Conservation (phyloP, 1,284 basidiomycete genomes). For the Schizophyllum commune region DNA sequence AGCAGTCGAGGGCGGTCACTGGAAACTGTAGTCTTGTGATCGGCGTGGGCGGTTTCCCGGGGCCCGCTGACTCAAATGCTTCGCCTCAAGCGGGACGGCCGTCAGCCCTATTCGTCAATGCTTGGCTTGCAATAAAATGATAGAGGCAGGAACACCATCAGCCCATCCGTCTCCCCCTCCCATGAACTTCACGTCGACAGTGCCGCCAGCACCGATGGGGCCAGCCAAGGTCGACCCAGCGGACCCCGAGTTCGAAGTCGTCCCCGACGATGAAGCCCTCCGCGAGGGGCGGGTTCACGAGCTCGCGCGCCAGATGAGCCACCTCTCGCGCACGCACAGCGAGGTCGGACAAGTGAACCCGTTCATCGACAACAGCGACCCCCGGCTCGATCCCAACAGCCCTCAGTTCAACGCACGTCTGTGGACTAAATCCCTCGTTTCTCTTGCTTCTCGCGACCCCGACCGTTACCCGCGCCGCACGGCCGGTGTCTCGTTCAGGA, state of each 20-base stretch:
- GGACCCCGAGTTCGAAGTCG: background rate
- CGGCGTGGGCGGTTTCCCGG: too few relatives aligned
- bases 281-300: background rate
- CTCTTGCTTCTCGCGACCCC: slow-evolving; percentile 19
- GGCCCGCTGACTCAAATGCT: background rate
- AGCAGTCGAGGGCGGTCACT: too few relatives aligned
- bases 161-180: background rate
- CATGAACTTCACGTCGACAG: background rate
- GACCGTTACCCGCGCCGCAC: slow-evolving; percentile 22
- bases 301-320: background rate
- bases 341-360: slow-evolving; percentile 8
- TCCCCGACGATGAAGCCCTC: background rate
- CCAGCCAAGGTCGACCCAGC: background rate
- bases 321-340: background rate
- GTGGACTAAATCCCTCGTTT: slow-evolving; percentile 27
- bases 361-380: slow-evolving; percentile 8
- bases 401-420: slow-evolving; percentile 28
- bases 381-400: slow-evolving; percentile 29
- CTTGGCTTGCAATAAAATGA: background rate
- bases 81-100: background rate
- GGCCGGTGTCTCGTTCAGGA: slow-evolving; percentile 34
- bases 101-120: background rate
- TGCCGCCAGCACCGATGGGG: background rate
- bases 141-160: background rate
- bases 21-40: too few relatives aligned